phyloP scores from a whole-genome alignment of 805 yeast genomes.

The Spathaspora passalidarum region DNA sequence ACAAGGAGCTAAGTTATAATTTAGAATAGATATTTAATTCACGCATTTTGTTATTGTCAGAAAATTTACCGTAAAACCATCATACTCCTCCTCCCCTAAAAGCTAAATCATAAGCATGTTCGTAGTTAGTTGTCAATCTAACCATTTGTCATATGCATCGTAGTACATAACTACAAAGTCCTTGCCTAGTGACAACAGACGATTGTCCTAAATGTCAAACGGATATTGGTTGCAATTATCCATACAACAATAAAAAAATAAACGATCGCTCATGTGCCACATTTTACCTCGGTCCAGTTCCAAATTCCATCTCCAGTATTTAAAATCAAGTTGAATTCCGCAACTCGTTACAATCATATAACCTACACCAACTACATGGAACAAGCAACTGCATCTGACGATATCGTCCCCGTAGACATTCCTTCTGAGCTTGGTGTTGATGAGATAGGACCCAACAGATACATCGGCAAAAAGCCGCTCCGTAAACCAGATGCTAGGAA shows the following conservation, averaged over 20 bases:
- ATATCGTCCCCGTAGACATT: slow-evolving; percentile 6
- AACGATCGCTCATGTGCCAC: background rate
- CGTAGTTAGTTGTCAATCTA: too few species aligned
- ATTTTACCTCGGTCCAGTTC: background rate
- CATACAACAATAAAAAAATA: too few species aligned
- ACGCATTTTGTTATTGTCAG: too few species aligned
- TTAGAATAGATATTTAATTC: too few species aligned
- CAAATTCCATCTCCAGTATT: background rate
- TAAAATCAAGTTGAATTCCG: too few species aligned
- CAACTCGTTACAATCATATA: background rate
- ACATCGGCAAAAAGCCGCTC: slow-evolving; percentile 24
- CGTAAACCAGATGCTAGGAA: slow-evolving; percentile 26
- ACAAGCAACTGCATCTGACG: background rate
- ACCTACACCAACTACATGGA: background rate
- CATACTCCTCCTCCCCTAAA: too few species aligned
- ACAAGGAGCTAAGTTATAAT: background rate
- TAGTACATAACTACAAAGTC: too few species aligned
- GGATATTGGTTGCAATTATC: too few species aligned
- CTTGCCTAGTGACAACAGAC: too few species aligned
- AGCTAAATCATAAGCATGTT: too few species aligned
- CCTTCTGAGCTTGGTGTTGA: slow-evolving; percentile 15
- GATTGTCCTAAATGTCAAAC: too few species aligned
- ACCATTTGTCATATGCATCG: background rate
- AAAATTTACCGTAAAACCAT: too few species aligned
- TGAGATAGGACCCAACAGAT: slow-evolving; percentile 13